Evolutionary conservation across 208 protist genomes (phyloP), one percentile per base, ranked within the genome.

Genomic region (Phytomonas sp.): DNA sequence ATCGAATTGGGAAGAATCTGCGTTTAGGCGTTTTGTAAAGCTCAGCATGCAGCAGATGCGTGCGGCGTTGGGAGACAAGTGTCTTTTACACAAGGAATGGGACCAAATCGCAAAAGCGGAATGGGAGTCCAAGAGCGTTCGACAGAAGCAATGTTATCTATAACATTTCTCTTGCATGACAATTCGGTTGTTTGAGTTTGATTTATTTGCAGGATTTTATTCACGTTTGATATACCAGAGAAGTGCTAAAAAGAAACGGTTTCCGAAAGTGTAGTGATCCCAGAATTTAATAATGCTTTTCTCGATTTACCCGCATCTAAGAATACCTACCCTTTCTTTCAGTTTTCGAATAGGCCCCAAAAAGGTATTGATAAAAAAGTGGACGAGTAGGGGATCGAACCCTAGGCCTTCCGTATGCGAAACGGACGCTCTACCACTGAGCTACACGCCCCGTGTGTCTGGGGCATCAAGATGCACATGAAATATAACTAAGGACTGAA

Each of bases 101-200:
- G 49, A 80, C 70, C 73, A 76, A 32, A 80, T 91, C 19, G 88
- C 88, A n/a, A 77, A 64, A 14, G 80, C 76, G 30, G 88, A 93
- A 70, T 93, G 88, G 88, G 45, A 61, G 33, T 81, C 71, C 60
- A 85, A 86, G 69, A 87, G 82, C 16, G 49, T 78, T 23, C 76
- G 79, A 5, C 83, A 93, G 68, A 90, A 84, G 67, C 66, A 72
- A 16, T 70, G 70, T 8, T 84, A 80, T 68, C 36, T 63, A 67
- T 29, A 23, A 56, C 45, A 26, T 56, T 56, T 16, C 0, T 56
- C 8, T 56, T 56, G 19, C 45, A 26, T 56, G 5, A 16, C 4
- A 19, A 6, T 19, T 26, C 7, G 19, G 19, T 0, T 7, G 10
- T 23, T 26, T 26, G 19, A 26, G 42, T 16, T 4, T 8, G 11